Conservation (phyloP, 2,329 filamentous ascomycete genomes). For the Penicillium sp. region DNA sequence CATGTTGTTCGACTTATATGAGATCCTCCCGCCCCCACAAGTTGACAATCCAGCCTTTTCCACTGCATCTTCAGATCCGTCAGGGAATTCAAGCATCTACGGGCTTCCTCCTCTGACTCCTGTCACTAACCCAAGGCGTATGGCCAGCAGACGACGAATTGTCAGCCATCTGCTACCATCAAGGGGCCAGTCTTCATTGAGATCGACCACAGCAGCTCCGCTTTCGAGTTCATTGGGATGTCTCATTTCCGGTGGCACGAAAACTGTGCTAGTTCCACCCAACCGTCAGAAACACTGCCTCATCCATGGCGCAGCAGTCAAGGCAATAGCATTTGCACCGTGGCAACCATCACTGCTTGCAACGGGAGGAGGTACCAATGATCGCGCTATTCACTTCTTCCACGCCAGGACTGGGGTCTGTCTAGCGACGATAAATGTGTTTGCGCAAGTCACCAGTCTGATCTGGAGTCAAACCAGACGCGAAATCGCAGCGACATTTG, state of each 20-base stretch:
- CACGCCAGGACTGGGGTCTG: constrained; percentile 80
- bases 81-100: constrained; percentile 13
- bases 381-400: constrained; percentile 95
- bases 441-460: constrained; percentile 88
- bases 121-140: constrained; percentile 18
- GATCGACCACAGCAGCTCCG: constrained; percentile 15
- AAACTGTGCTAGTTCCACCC: constrained; percentile 51
- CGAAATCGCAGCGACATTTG: constrained; percentile 92
- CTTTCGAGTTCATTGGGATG: constrained; percentile 28
- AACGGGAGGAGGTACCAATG: constrained; percentile 89
- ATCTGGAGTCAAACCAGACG: constrained; percentile 84
- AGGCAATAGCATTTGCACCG: constrained; percentile 94
- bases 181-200: constrained; percentile 23
- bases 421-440: constrained; percentile 86
- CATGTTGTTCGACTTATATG: constrained; percentile 71
- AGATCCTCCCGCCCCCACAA: constrained; percentile 45
- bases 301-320: constrained; percentile 82
- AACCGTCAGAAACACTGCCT: constrained; percentile 70
- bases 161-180: constrained; percentile 29
- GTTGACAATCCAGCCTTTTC: constrained; percentile 9
- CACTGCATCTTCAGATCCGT: constrained; percentile 8
- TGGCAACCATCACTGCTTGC: constrained; percentile 87
- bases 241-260: constrained; percentile 33
- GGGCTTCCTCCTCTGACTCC: constrained; percentile 25
- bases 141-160: constrained; percentile 24